Evolutionary conservation across 2,329 filamentous ascomycete genomes (phyloP).

Genomic region (Colletotrichum sp.): DNA sequence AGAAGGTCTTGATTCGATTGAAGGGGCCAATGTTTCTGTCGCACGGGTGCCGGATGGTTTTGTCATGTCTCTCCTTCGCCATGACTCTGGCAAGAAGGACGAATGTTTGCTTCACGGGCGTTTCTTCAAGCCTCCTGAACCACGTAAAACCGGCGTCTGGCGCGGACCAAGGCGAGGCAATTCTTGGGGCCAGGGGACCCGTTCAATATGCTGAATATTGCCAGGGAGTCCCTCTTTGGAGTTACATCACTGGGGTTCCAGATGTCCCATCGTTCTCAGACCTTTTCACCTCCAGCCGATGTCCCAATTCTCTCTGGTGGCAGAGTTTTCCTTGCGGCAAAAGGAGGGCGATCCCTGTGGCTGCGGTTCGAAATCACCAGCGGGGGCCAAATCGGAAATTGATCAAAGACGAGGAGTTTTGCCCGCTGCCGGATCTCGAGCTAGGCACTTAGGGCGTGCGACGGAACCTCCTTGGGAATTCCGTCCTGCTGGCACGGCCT

Average conservation of each 20-base stretch:
- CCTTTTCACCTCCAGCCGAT: neutral
- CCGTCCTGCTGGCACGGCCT: neutral
- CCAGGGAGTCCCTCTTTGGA: neutral
- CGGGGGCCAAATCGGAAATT: slow-evolving; percentile 13
- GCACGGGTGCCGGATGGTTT: neutral
- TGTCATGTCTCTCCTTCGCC: neutral
- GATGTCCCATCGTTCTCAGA: neutral
- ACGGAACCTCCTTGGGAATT: neutral
- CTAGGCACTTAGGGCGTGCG: neutral
- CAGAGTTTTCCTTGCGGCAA: neutral
- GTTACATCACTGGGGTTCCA: neutral
- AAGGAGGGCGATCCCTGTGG: slow-evolving; percentile 1
- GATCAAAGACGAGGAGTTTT: neutral
- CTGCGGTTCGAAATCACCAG: neutral
- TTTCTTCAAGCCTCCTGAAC: neutral
- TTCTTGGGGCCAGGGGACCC: neutral
- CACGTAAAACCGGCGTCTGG: neutral
- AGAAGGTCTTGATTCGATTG: neutral
- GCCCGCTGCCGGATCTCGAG: neutral
- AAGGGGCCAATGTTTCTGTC: neutral
- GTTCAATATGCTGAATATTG: neutral
- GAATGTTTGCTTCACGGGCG: neutral
- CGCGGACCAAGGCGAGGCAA: neutral
- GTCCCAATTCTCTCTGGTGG: neutral
- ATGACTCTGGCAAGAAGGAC: neutral